Evolutionary conservation across 2,329 filamentous ascomycete genomes (phyloP).

Genomic region (Aureobasidium sp.): DNA sequence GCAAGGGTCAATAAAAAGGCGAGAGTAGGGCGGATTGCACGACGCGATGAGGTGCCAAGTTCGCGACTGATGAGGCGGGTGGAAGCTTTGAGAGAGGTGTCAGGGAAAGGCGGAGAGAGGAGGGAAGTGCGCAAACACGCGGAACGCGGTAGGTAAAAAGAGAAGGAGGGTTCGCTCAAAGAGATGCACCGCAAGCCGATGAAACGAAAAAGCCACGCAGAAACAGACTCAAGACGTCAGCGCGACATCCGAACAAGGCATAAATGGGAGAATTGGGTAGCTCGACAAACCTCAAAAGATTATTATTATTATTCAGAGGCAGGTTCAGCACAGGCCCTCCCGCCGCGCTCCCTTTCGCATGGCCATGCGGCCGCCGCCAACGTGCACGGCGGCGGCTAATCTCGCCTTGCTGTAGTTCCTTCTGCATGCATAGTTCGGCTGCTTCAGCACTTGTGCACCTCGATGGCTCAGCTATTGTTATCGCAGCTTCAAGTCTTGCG

Average conservation of each 20-base stretch:
- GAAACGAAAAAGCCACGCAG: slow-evolving; percentile 6
- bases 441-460: slow-evolving; percentile 5
- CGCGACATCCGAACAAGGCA: slow-evolving; percentile 9
- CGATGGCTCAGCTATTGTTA: not conserved
- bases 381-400: slow-evolving; percentile 14
- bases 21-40: not conserved
- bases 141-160: not conserved
- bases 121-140: slow-evolving; percentile 11
- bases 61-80: slow-evolving; percentile 5
- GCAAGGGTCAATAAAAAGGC: not conserved
- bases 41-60: slow-evolving; percentile 8
- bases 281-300: slow-evolving; percentile 11
- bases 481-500: not conserved
- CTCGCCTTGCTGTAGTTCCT: slow-evolving; percentile 14
- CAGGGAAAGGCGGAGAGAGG: slow-evolving; percentile 1
- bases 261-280: slow-evolving; percentile 7
- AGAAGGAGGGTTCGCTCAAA: slow-evolving; percentile 2
- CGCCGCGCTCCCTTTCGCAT: slow-evolving; percentile 14
- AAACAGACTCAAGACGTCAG: slow-evolving; percentile 14
- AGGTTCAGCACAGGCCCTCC: slow-evolving; percentile 13
- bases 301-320: slow-evolving; percentile 13
- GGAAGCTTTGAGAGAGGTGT: slow-evolving; percentile 2
- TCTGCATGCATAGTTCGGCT: slow-evolving; percentile 13
- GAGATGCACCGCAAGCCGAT: not conserved
- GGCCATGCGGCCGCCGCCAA: slow-evolving; percentile 10